Conservation (phyloP, 2,329 filamentous ascomycete species). For the Aspergillus tanneri region DNA sequence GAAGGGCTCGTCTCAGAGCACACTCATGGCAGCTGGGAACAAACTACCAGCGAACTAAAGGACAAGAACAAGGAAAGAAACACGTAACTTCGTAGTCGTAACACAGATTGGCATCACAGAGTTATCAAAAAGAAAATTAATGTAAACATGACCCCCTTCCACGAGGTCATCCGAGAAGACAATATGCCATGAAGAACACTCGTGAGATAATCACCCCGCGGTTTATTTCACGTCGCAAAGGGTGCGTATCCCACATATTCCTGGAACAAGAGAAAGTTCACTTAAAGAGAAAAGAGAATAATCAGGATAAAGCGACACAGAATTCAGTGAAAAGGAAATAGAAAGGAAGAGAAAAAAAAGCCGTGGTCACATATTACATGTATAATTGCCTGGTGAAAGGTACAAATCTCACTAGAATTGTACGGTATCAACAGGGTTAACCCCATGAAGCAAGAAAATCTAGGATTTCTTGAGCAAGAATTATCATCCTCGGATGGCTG, state of each 20-base stretch:
- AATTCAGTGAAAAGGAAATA: no score
- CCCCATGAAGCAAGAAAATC: neutral
- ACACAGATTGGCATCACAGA: neutral
- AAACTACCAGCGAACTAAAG: conserved; percentile 4
- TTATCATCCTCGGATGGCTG: conserved; percentile 29
- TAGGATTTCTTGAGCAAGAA: neutral
- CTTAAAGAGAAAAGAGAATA: neutral
- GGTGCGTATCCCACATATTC: conserved; percentile 12
- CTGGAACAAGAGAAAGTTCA: neutral
- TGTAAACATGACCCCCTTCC: conserved; percentile 5
- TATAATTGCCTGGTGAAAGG: no score
- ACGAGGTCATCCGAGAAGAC: neutral
- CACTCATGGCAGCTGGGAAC: conserved; percentile 3
- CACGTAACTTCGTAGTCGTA: conserved; percentile 19
- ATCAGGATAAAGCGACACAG: no score
- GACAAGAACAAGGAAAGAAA: conserved; percentile 9
- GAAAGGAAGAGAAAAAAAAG: neutral
- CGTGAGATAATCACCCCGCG: conserved; percentile 23
- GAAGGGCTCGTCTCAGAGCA: neutral
- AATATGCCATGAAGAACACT: neutral
- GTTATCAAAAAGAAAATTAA: conserved; percentile 10
- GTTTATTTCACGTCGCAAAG: conserved; percentile 41
- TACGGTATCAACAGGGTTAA: neutral
- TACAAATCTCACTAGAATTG: neutral
- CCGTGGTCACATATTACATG: neutral